Conservation (phyloP, 208 protist species). For the Histomonas meleagridis region DNA sequence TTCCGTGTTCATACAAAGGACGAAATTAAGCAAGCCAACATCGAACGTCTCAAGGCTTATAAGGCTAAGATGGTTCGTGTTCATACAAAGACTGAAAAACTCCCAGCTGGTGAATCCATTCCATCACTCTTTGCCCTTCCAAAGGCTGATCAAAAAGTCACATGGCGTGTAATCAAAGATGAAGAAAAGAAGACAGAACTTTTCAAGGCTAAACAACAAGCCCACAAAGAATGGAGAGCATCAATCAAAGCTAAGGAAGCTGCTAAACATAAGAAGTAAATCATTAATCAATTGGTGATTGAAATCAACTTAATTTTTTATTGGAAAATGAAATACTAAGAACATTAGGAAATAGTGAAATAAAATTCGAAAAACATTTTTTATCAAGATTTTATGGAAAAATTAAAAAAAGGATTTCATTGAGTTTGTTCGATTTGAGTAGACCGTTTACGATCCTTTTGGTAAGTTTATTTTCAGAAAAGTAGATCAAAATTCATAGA, state of each 20-base stretch:
- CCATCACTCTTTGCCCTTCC: not conserved
- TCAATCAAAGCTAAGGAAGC: not conserved
- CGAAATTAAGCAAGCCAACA: not conserved
- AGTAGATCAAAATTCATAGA: no score
- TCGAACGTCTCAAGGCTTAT: not conserved
- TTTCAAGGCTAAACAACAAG: not conserved
- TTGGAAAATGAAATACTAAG: no score
- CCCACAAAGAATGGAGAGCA: not conserved
- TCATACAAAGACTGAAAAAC: not conserved
- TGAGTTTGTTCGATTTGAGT: no score
- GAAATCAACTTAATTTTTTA: no score
- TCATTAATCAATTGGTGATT: no score
- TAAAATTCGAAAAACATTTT: no score
- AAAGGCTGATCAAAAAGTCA: not conserved
- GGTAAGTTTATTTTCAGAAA: no score
- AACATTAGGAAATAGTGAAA: no score
- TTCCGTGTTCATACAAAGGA: not conserved
- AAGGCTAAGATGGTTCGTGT: not conserved
- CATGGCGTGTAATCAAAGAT: not conserved
- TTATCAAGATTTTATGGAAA: no score
- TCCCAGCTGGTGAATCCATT: not conserved
- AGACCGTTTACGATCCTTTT: no score
- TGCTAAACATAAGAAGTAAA: conserved; percentile 27
- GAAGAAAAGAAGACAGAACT: not conserved
- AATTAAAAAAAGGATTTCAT: no score